phyloP scores from a whole-genome alignment of 208 protist species.

The Wallacemonas sp. region DNA sequence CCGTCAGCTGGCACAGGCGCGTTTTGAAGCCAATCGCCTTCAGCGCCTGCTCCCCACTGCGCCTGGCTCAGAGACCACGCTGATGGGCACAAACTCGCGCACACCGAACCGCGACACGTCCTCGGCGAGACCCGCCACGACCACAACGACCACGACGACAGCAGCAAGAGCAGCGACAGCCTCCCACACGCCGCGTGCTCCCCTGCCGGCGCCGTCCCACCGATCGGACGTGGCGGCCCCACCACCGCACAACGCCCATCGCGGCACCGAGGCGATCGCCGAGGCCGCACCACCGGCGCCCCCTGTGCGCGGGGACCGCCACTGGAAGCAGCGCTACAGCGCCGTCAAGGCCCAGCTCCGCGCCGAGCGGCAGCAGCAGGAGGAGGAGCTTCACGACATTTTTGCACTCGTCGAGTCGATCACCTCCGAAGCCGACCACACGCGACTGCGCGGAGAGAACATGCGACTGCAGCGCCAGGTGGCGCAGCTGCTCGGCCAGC shows the following conservation, averaged over 20 bases:
- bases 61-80: neutral
- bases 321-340: conserved; percentile 21
- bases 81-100: neutral
- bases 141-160: no score
- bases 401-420: conserved; percentile 17
- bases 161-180: no score
- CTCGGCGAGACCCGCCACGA: neutral
- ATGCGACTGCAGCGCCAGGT: conserved; percentile 19
- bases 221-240: no score
- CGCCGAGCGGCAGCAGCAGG: conserved; percentile 11
- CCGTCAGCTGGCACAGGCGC: conserved; percentile 67
- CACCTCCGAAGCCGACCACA: conserved; percentile 13
- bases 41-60: conserved; percentile 18
- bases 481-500: conserved; percentile 4
- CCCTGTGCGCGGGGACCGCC: neutral
- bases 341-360: conserved; percentile 11
- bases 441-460: conserved; percentile 20
- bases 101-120: neutral
- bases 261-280: neutral
- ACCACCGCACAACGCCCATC: neutral
- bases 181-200: no score
- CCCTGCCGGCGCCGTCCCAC: no score
- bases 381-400: conserved; percentile 23
- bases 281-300: neutral
- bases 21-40: conserved; percentile 42